These are phyloP conservation scores for Melaleuca quinquenervia DNA, from an alignment of 345 rosid species.

Conservation along the genomic window DNA sequence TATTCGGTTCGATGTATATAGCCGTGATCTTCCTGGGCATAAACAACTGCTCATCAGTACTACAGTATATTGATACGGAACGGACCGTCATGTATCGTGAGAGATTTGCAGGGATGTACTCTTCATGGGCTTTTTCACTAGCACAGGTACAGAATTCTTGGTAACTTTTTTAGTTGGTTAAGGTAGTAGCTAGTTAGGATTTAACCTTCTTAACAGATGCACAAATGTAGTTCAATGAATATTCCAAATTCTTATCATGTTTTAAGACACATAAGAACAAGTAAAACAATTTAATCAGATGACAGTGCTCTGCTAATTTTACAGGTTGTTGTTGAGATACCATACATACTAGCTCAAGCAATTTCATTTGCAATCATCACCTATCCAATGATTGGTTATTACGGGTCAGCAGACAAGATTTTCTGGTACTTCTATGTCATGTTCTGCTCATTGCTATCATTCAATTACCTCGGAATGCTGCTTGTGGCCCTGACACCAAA, in stretches of 20 bases:
- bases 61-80: constrained; percentile 44
- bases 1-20: constrained; percentile 38
- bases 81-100: constrained; percentile 61
- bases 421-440: constrained; percentile 56
- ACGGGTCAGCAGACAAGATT: constrained; percentile 33
- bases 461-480: constrained; percentile 60
- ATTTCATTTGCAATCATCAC: constrained; percentile 24
- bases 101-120: constrained; percentile 82
- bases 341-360: constrained; percentile 44
- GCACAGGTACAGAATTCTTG: constrained; percentile 36
- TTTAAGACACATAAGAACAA: not conserved
- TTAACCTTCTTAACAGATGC: not conserved
- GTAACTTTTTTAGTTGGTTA: not conserved
- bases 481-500: constrained; percentile 66
- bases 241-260: not conserved
- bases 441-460: constrained; percentile 42
- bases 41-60: constrained; percentile 53
- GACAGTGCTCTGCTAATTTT: not conserved
- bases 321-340: constrained; percentile 65
- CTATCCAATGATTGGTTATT: constrained; percentile 64
- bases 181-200: not conserved
- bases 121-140: constrained; percentile 52
- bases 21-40: constrained; percentile 48
- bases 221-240: not conserved
- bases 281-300: not conserved